phyloP scores from a whole-genome alignment of 345 rosid genomes.

The Boechera retrofracta region DNA sequence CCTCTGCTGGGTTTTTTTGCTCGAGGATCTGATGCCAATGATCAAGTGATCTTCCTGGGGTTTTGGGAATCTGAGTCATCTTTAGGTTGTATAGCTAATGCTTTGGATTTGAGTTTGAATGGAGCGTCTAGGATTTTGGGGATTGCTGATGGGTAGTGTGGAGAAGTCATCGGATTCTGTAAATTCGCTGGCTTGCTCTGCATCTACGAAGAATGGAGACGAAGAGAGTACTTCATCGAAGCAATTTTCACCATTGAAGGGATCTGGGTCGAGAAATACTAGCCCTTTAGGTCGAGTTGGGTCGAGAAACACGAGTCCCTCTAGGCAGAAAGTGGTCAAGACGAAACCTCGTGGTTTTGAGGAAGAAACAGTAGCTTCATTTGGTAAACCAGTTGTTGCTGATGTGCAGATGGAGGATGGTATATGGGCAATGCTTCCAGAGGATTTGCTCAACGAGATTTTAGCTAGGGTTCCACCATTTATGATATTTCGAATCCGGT shows the following conservation, averaged over 20 bases:
- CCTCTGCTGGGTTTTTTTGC: constrained; percentile 16
- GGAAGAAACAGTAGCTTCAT: constrained; percentile 83
- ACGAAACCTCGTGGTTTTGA: constrained; percentile 96
- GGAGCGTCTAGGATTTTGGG: constrained; percentile 49
- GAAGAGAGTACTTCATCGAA: constrained; percentile 59
- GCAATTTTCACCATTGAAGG: constrained; percentile 65
- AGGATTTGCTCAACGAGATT: constrained; percentile 88
- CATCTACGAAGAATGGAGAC: constrained; percentile 42
- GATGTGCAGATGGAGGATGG: constrained; percentile 91
- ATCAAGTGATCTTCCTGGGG: background rate
- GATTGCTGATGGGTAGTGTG: constrained; percentile 56
- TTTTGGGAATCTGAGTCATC: background rate
- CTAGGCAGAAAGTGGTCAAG: constrained; percentile 79
- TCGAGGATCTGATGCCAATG: constrained; percentile 32
- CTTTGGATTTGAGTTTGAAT: constrained; percentile 30
- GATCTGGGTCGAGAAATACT: constrained; percentile 72
- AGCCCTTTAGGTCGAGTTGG: constrained; percentile 80
- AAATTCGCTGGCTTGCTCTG: constrained; percentile 44
- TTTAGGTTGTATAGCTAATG: constrained; percentile 16
- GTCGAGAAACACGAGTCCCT: constrained; percentile 86
- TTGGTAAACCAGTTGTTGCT: constrained; percentile 67
- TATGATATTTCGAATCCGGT: constrained; percentile 88
- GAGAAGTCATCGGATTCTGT: constrained; percentile 61
- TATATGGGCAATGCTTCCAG: constrained; percentile 97
- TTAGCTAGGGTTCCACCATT: constrained; percentile 92